Percentiles rank a stretch among this genome's conserved stretches.
Conservation (phyloP, 371 early-diverging fungal species). For the Mucor circinelloides region DNA sequence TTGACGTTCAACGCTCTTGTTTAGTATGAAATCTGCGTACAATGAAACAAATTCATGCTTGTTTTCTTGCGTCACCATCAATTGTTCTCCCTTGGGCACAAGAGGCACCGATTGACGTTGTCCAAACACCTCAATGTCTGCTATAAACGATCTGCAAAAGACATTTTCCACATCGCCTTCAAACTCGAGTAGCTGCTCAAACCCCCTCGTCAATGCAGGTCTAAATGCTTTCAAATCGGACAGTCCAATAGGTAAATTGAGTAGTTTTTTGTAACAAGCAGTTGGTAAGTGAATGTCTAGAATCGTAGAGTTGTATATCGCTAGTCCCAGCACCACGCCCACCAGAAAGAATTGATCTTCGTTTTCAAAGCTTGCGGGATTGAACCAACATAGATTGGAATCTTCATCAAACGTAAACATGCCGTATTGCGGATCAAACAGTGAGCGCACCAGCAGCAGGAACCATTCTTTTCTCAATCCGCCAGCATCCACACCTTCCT, state of each 20-base stretch:
- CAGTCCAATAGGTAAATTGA: conserved; percentile 64
- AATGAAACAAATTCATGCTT: conserved; percentile 80
- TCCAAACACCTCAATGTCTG: conserved; percentile 81
- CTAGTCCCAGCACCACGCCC: conserved; percentile 91
- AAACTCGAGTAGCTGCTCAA: conserved; percentile 81
- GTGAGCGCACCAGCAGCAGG: conserved; percentile 82
- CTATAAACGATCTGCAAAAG: conserved; percentile 85
- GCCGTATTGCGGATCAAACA: conserved; percentile 90
- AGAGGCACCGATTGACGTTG: conserved; percentile 68
- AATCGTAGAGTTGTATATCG: conserved; percentile 92
- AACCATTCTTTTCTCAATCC: conserved; percentile 98
- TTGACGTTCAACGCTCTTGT: conserved; percentile 73
- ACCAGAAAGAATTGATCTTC: conserved; percentile 91
- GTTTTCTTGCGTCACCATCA: conserved; percentile 78
- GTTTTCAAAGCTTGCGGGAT: conserved; percentile 82
- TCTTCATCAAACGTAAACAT: conserved; percentile 79
- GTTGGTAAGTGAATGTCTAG: conserved; percentile 90
- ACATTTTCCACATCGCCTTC: conserved; percentile 83
- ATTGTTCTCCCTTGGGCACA: conserved; percentile 70
- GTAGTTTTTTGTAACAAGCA: conserved; percentile 94
- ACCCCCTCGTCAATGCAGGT: conserved; percentile 78
- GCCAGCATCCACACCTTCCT: conserved; percentile 94
- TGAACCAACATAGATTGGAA: conserved; percentile 89
- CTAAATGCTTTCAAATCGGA: conserved; percentile 60
- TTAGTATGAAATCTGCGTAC: conserved; percentile 82